Conservation (phyloP, 2,329 filamentous ascomycete species). For the Fusarium solani-melongenae region DNA sequence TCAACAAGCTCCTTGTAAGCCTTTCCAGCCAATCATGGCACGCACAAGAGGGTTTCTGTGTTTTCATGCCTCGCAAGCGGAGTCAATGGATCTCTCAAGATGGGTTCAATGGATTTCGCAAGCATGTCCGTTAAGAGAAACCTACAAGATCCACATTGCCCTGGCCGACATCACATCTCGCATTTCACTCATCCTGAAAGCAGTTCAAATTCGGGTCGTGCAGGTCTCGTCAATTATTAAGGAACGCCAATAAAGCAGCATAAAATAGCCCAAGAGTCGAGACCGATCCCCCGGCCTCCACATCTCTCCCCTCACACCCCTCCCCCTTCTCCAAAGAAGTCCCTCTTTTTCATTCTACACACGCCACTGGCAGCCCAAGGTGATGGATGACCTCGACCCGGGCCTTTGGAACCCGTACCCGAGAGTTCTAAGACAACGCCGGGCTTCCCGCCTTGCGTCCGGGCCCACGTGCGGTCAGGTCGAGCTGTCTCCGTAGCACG, state of each 20-base stretch:
- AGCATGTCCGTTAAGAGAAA: neutral
- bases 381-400: conserved; percentile 14
- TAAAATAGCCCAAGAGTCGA: conserved; percentile 15
- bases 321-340: neutral
- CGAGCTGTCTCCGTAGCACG: conserved; percentile 56
- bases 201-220: neutral
- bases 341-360: neutral
- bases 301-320: neutral
- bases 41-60: neutral
- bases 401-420: conserved; percentile 7
- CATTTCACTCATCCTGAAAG: neutral
- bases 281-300: conserved; percentile 1
- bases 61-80: neutral
- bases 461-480: conserved; percentile 32
- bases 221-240: neutral
- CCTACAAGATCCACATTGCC: neutral
- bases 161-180: neutral
- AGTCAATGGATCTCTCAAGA: neutral
- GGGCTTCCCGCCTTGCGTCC: conserved; percentile 50
- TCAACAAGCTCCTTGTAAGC: neutral
- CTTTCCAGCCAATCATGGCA: neutral
- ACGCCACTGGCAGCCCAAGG: neutral
- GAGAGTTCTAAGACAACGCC: conserved; percentile 34
- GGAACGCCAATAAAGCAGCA: neutral
- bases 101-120: neutral